Percentiles rank a stretch among this genome's conserved stretches.
Evolutionary conservation across 495 filamentous ascomycete genomes (phyloP).

Genomic region (Aspergillus saccharolyticus): DNA sequence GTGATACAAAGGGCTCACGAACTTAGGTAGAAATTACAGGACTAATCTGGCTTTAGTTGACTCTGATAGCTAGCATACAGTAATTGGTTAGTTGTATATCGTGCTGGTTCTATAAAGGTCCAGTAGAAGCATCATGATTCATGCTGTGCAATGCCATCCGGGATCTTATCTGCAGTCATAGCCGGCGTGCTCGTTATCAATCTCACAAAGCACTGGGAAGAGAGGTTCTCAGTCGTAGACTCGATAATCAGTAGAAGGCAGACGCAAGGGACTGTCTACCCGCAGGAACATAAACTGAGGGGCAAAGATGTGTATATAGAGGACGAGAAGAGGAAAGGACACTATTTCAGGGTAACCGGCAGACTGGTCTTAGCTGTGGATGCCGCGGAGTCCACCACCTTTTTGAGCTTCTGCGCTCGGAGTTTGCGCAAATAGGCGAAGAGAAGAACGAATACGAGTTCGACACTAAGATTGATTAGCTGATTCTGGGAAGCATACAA

Average conservation of each 20-base stretch:
- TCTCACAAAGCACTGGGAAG: slow-evolving; percentile 2
- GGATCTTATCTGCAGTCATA: not conserved
- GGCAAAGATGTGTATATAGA: slow-evolving; percentile 10
- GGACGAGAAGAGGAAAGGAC: slow-evolving; percentile 1
- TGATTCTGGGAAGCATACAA: slow-evolving; percentile 1
- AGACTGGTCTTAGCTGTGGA: slow-evolving; percentile 38
- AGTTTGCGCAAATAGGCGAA: slow-evolving; percentile 74
- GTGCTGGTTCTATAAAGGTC: not conserved
- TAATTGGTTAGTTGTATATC: not conserved
- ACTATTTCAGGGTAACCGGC: slow-evolving; percentile 43
- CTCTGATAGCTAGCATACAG: not conserved
- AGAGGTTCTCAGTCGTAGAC: not conserved
- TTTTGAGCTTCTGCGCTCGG: slow-evolving; percentile 63
- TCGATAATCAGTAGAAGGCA: not conserved
- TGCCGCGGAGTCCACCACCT: slow-evolving; percentile 49
- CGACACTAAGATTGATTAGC: slow-evolving; percentile 59
- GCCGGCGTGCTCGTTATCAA: not conserved
- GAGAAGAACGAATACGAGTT: slow-evolving; percentile 81
- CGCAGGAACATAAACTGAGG: slow-evolving; percentile 9
- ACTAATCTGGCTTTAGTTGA: too few relatives aligned
- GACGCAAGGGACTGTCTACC: not conserved
- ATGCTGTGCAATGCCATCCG: not conserved
- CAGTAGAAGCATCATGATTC: not conserved
- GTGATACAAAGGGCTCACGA: too few relatives aligned
- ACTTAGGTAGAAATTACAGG: too few relatives aligned